phyloP scores from a whole-genome alignment of 2,329 filamentous ascomycete genomes.

The Diaporthe vaccinii region DNA sequence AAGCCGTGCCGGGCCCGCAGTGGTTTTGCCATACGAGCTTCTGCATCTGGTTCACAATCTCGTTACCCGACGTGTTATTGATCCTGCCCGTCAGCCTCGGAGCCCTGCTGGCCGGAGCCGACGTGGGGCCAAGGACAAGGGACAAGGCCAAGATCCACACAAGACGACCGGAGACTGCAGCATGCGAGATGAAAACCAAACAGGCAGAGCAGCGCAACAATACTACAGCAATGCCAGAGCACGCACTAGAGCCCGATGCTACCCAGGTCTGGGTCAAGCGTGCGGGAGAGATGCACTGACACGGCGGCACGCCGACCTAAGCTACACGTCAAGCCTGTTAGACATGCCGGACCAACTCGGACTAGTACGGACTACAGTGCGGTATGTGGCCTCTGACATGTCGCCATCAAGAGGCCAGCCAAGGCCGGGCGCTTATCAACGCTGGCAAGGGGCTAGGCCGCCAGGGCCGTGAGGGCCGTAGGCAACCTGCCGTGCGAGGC shows the following conservation, averaged over 20 bases:
- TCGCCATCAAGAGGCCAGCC: neutral
- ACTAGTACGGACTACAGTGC: neutral
- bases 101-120: slow-evolving; percentile 19
- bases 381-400: neutral
- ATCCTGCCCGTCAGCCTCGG: neutral
- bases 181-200: slow-evolving; percentile 32
- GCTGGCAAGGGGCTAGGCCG: neutral
- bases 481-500: slow-evolving; percentile 11
- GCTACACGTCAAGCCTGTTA: neutral
- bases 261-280: neutral
- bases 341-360: neutral
- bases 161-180: neutral
- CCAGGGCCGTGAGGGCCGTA: slow-evolving; percentile 12
- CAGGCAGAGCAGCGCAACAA: neutral
- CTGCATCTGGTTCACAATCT: neutral
- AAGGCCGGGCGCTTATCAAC: slow-evolving; percentile 5
- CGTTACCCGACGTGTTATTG: neutral
- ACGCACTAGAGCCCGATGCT: neutral
- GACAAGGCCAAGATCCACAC: slow-evolving; percentile 11
- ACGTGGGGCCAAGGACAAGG: slow-evolving; percentile 15
- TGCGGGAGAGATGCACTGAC: neutral
- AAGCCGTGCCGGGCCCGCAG: slow-evolving; percentile 13
- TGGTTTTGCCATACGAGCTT: slow-evolving; percentile 1
- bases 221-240: neutral
- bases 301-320: neutral